phyloP scores from a whole-genome alignment of 371 early-diverging fungal genomes.

The Lichtheimia ramosa region DNA sequence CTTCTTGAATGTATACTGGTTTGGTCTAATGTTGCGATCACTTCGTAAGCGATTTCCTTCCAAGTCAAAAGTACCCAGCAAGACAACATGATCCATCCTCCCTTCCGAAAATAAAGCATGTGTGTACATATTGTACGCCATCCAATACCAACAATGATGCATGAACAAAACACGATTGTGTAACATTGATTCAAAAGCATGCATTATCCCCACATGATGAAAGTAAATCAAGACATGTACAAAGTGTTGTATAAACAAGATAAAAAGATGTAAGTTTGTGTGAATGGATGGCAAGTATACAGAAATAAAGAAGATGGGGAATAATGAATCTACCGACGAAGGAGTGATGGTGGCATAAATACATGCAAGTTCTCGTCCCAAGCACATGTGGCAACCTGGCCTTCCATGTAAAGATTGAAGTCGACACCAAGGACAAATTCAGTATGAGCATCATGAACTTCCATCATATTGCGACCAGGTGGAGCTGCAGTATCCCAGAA shows the following conservation, averaged over 20 bases:
- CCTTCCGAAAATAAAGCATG: background rate
- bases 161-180: no score
- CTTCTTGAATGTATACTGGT: conserved; percentile 80
- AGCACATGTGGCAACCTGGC: conserved; percentile 87
- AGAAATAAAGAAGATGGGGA: background rate
- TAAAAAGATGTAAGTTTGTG: conserved; percentile 1
- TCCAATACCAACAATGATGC: no score
- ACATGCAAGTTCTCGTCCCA: conserved; percentile 91
- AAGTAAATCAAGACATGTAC: background rate
- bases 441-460: conserved; percentile 79
- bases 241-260: background rate
- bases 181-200: no score
- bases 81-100: background rate
- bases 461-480: conserved; percentile 52
- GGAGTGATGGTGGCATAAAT: conserved; percentile 52
- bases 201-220: no score
- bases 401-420: conserved; percentile 81
- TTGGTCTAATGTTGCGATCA: conserved; percentile 69
- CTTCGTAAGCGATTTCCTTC: conserved; percentile 40
- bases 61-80: conserved; percentile 6
- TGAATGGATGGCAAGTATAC: background rate
- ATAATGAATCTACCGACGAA: conserved; percentile 31
- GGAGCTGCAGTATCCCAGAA: conserved; percentile 84
- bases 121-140: no score
- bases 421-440: conserved; percentile 96